Conservation (phyloP, 352 stramenopile species). For the Bremia lactucae region DNA sequence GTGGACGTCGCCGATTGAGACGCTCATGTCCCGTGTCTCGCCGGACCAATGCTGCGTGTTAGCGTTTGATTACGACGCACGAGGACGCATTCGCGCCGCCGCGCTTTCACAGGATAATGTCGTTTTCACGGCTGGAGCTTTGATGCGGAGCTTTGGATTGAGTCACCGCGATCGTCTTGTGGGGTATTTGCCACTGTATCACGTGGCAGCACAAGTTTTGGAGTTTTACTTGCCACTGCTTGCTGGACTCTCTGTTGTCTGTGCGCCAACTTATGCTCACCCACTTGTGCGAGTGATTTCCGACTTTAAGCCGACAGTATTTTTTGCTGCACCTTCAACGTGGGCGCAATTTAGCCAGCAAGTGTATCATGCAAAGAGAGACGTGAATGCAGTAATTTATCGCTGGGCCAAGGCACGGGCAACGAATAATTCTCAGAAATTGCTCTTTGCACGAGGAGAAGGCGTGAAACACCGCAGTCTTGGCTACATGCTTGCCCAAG, state of each 20-base stretch:
- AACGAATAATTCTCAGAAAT: constrained; percentile 71
- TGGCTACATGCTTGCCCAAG: constrained; percentile 71
- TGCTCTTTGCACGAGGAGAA: constrained; percentile 34
- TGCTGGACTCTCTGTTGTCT: constrained; percentile 49
- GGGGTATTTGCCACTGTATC: constrained; percentile 58
- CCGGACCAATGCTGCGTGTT: constrained; percentile 43
- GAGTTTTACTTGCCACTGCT: constrained; percentile 68
- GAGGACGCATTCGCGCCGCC: constrained; percentile 32
- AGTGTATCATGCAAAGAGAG: constrained; percentile 62
- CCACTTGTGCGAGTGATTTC: constrained; percentile 46
- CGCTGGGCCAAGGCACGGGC: constrained; percentile 71
- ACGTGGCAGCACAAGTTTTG: constrained; percentile 56
- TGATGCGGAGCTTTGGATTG: constrained; percentile 50
- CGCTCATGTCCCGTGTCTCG: constrained; percentile 17
- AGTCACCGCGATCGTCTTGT: constrained; percentile 40
- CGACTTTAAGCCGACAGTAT: constrained; percentile 47
- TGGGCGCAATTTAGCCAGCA: constrained; percentile 59
- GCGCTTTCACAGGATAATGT: constrained; percentile 79
- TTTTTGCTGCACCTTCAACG: constrained; percentile 68
- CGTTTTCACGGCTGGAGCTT: constrained; percentile 59
- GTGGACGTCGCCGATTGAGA: constrained; percentile 20
- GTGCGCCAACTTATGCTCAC: constrained; percentile 32
- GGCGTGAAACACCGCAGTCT: constrained; percentile 40
- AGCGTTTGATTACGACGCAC: constrained; percentile 51
- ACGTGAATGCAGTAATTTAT: constrained; percentile 59